Base-by-base conservation (phyloP, 2,329 filamentous ascomycete species). In the Septoria linicola region DNA sequence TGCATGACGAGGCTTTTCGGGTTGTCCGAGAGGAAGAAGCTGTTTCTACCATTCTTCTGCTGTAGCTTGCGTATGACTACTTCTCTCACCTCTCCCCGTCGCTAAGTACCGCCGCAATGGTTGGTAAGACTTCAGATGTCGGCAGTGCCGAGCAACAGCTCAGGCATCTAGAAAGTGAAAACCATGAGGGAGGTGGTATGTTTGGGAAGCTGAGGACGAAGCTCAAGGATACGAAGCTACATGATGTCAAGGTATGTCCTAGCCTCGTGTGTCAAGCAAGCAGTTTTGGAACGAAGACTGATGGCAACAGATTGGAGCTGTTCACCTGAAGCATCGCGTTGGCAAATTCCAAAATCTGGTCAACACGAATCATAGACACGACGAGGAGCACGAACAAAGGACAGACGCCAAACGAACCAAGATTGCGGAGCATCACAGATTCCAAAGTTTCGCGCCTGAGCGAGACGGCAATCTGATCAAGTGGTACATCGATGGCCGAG, bases 401-500 rank as follows among this genome's bases (percentile, higher is more conserved):
- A 92, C 88, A 36, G 92, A 97, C 67, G 80, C 80, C 10, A 96
- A 96, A 73, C 82, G 93, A 52, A 80, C 78, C 16, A 78, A 73
- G 13, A 85, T 93, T 42, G 78, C 80, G 59, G 81, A 92, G 51
- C 78, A 81, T 11, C 84, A 97, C 67, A 84, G 92, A 35, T 97
- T 90, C 74, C 70, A 87, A n/a, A 95, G 89, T 3, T 99, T 88
- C 72, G 95, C 95, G 31, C 92, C 92, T 0, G 85, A 92, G 67
- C 83, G 85, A 36, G 84, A 92, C 8, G 87, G 85, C 21, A 96
- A 97, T 69, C 78, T 87, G 51, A 65, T 68, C 67, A 97, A 97
- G 74, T 99, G 92, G 91, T 97, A 96, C 71, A 89, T 97, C 8
- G 93, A 97, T 67, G 93, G 90, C 2, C 80, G 90, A 55, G 88